Evolutionary conservation across 495 filamentous ascomycete genomes (phyloP).

Genomic region (Penicillium chermesinum): DNA sequence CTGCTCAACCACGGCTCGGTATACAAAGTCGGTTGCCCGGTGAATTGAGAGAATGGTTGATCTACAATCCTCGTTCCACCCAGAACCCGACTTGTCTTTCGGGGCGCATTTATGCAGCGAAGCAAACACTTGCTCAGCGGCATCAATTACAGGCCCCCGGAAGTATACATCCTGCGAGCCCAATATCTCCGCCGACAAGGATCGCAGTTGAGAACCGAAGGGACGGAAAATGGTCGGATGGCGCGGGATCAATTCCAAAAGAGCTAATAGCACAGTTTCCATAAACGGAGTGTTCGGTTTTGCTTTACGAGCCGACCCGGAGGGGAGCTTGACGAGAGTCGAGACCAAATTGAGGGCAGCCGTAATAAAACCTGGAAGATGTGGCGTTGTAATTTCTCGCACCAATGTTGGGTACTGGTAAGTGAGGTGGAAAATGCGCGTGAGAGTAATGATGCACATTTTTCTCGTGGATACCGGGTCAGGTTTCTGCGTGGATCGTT

Average conservation of each 20-base stretch:
- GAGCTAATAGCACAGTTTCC: conserved; percentile 57
- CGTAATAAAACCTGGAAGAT: conserved; percentile 65
- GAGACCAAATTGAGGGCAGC: conserved; percentile 66
- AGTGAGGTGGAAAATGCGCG: conserved; percentile 74
- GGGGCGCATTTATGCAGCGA: conserved; percentile 69
- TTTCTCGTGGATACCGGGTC: conserved; percentile 69
- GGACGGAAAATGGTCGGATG: conserved; percentile 78
- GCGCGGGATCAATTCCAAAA: conserved; percentile 63
- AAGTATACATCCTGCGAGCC: conserved; percentile 31
- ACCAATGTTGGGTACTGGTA: conserved; percentile 75
- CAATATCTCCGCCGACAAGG: conserved; percentile 48
- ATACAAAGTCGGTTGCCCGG: conserved; percentile 63
- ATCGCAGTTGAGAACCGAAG: conserved; percentile 60
- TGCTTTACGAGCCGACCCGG: conserved; percentile 39
- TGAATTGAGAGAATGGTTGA: conserved; percentile 57
- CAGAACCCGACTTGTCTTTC: conserved; percentile 64
- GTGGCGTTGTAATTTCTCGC: conserved; percentile 84
- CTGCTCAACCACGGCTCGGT: conserved; percentile 70
- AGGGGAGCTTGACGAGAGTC: conserved; percentile 27
- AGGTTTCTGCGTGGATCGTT: conserved; percentile 50
- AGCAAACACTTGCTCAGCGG: conserved; percentile 56
- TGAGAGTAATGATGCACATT: conserved; percentile 67
- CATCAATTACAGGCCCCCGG: conserved; percentile 44
- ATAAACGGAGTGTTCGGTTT: conserved; percentile 44
- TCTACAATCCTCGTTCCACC: conserved; percentile 65